Evolutionary conservation across 148 eudicot species (phyloP).

Genomic region (Diospyros lotus): DNA sequence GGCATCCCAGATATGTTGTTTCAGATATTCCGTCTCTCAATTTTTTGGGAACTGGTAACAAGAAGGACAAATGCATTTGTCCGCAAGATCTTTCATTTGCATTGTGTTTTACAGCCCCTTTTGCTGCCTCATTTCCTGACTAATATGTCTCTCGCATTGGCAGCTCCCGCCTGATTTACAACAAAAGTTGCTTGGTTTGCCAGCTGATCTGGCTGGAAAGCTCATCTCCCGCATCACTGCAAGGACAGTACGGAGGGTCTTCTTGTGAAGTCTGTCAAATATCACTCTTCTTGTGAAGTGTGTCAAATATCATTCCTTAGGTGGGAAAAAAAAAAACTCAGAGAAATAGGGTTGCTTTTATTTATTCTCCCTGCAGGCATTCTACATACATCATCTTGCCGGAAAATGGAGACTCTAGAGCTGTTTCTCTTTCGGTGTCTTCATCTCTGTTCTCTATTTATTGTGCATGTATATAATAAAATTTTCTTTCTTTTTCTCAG

Average conservation of each 20-base stretch:
- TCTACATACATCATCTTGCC: background rate
- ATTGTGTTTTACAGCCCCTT: background rate
- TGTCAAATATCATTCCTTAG: background rate
- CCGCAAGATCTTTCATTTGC: too few species aligned
- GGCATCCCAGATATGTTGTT: background rate
- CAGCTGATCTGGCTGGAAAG: slow-evolving; percentile 63
- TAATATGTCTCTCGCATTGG: background rate
- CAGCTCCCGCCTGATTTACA: slow-evolving; percentile 81
- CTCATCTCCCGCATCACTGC: slow-evolving; percentile 73
- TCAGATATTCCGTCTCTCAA: background rate
- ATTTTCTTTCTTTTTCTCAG: background rate
- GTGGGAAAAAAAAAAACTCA: background rate
- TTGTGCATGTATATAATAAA: too few species aligned
- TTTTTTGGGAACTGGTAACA: background rate
- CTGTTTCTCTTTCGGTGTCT: background rate
- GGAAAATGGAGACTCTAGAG: background rate
- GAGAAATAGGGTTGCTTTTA: background rate
- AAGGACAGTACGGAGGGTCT: slow-evolving; percentile 55
- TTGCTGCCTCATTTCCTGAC: background rate
- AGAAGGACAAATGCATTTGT: background rate
- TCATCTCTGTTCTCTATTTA: background rate
- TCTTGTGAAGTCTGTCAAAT: slow-evolving; percentile 31
- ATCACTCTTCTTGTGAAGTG: slow-evolving; percentile 33
- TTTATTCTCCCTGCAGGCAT: background rate
- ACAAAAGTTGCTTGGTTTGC: slow-evolving; percentile 53